These are phyloP conservation scores for Alternaria panax DNA, from an alignment of 2,329 filamentous ascomycete genomes.

Conservation along the genomic window DNA sequence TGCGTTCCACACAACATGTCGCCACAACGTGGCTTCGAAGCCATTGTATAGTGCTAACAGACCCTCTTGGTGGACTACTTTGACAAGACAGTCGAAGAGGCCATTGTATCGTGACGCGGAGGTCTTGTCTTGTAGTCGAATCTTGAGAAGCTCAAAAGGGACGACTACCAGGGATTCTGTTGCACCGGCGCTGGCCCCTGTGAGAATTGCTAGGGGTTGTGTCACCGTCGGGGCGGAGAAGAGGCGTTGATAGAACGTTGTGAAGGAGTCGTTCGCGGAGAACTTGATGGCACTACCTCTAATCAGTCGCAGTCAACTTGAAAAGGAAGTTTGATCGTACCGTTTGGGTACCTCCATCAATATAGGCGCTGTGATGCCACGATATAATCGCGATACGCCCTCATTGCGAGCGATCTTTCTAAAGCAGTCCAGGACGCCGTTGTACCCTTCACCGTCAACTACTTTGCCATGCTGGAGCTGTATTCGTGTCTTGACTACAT, in stretches of 20 bases:
- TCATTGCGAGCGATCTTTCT: conserved; percentile 38
- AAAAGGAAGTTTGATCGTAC: conserved; percentile 6
- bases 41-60: conserved; percentile 39
- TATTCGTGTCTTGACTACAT: conserved; percentile 44
- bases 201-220: conserved; percentile 38
- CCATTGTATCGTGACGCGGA: conserved; percentile 39
- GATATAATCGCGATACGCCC: conserved; percentile 33
- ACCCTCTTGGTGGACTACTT: conserved; percentile 38
- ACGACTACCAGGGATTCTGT: conserved; percentile 43
- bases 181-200: conserved; percentile 40
- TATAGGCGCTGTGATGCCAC: conserved; percentile 43
- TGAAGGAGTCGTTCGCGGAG: conserved; percentile 42
- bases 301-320: not conserved
- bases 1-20: conserved; percentile 45
- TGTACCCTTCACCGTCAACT: conserved; percentile 32
- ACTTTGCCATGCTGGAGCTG: conserved; percentile 38
- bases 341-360: conserved; percentile 44
- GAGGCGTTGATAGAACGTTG: conserved; percentile 32
- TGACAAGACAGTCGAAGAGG: conserved; percentile 36
- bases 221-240: conserved; percentile 31
- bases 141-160: conserved; percentile 43
- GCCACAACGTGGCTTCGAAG: conserved; percentile 43
- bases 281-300: conserved; percentile 39
- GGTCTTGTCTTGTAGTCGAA: conserved; percentile 38
- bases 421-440: conserved; percentile 40